Base-by-base conservation (phyloP, 495 filamentous ascomycete species). In the Parmelia sp. region DNA sequence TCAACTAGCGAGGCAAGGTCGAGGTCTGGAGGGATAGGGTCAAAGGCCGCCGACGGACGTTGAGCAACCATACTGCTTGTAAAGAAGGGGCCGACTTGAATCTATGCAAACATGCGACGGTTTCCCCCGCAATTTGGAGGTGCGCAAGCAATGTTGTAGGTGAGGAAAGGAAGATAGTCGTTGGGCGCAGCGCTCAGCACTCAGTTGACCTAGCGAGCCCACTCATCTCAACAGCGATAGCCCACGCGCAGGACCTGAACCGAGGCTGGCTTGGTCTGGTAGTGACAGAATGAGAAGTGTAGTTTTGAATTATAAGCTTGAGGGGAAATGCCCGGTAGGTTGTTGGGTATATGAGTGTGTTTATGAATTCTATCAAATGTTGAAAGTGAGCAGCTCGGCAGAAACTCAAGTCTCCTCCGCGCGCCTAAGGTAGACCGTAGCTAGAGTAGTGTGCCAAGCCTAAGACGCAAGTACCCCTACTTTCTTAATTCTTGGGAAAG, bases 11-110 rank as follows among this genome's bases (percentile, higher is more conserved):
- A 72, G 39, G 82, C 71, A 15, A 96, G 77, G 68, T 97, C 86
- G 62, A 98, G 83, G 67, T 91, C 82, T 1, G 92, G 91, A 0
- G 91, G 79, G 45, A 97, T 88, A 2, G 93, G 90, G 68, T 90
- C 87, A 72, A 98, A 97, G 0, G 79, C 77, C 23, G 86, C 83
- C 27, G 84, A 86, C 64, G 88, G 86, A 51, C 86, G 76, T 57
- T 83, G 76, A 14, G 84, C 79, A 53, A 89, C 86, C 90, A 94
- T 94, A 65, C 80, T 27, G 33, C 44, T 29, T 36, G n/a, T 40
- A 35, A 57, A 17, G 42, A 55, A 15, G 40, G 55, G 23, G 0
- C 27, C 29, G 29, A 10, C 3, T 55, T 55, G 51, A 33, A 17
- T 55, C 14, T 33, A 33, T 55, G 27, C 29, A 17, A 33, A 33